Base-by-base conservation (phyloP, 768 basidiomycete species). In the Collybiopsis luxurians region DNA sequence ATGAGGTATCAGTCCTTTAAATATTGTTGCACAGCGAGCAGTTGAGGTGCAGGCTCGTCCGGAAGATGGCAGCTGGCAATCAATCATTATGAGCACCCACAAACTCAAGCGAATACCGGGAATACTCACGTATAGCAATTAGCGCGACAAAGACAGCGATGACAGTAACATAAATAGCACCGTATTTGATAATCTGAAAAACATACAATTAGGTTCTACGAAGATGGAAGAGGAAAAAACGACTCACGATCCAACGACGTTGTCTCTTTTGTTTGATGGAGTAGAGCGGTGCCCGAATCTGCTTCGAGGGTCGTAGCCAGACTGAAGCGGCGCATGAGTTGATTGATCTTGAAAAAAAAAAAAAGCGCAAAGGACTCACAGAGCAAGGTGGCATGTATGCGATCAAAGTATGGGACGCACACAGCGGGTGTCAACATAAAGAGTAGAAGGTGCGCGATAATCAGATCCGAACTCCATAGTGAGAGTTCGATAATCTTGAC, bases 401-500 rank as follows among this genome's bases (percentile, higher is more conserved):
- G 86, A 70, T 98, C 95, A 64, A 94, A 82, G 75, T 92, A 98
- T 1, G 97, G 97, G 56, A 98, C 79, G 63, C 96, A 68, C 63
- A 91, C 84, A 7, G 95, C 92, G 4, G 90, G 89, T 4, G 92
- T 91, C 64, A 98, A 72, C 79, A 98, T 83, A 79, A 98, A 92
- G 59, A 98, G 77, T 43, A 98, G 78, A 67, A 98, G 68, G 69
- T 94, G 92, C 5, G 89, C 90, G 10, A 92, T 78, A 52, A 98
- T 78, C 63, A 98, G 87, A 73, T 98, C 97, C 19, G 92, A 95
- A 62, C 92, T 90, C 90, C 96, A 98, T 21, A 98, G 70, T 43
- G 92, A 92, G 70, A 98, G 77, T 73, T 98, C 97, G 63, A 98
- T 92, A 60, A 95, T 90, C 81, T 99, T 99, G 76, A 98, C 96